A percentile compares a stretch with the other conserved stretches of the same genome.
Evolutionary conservation across 2,329 filamentous ascomycete genomes (phyloP).

Genomic region (Tympanopsis confertula): DNA sequence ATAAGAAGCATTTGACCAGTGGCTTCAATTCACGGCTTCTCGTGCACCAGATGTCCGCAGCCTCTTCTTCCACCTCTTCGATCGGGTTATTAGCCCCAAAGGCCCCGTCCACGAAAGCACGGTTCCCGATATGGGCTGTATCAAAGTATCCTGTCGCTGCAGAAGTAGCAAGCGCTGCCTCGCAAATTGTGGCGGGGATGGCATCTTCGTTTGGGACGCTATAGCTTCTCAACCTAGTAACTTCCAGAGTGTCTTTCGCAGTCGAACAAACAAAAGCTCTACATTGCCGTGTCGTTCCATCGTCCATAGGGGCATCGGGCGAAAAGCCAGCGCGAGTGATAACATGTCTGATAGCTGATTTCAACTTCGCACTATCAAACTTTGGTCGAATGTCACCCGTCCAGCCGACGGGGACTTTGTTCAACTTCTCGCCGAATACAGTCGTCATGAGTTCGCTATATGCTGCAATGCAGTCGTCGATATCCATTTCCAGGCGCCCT

Average conservation of each 20-base stretch:
- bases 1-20: conserved; percentile 14
- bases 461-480: conserved; percentile 9
- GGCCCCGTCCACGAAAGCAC: conserved; percentile 21
- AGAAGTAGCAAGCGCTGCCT: conserved; percentile 20
- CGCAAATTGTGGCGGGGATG: conserved; percentile 10
- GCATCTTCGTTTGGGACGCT: neutral
- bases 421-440: conserved; percentile 9
- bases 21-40: conserved; percentile 6
- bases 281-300: too few relatives aligned
- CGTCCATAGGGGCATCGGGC: too few relatives aligned
- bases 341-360: too few relatives aligned
- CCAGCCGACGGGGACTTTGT: conserved; percentile 6
- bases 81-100: conserved; percentile 25
- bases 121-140: conserved; percentile 12
- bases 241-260: neutral
- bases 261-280: too few relatives aligned
- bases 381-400: conserved; percentile 2
- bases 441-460: conserved; percentile 8
- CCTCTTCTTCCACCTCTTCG: conserved; percentile 20
- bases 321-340: too few relatives aligned
- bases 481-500: conserved; percentile 8
- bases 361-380: conserved; percentile 5
- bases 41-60: conserved; percentile 14
- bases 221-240: neutral
- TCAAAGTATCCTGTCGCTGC: conserved; percentile 20